Percentiles rank a stretch among this genome's conserved stretches.
Evolutionary conservation across 1,284 basidiomycete species (phyloP).

Genomic region (Cryptococcus jaspeensis): DNA sequence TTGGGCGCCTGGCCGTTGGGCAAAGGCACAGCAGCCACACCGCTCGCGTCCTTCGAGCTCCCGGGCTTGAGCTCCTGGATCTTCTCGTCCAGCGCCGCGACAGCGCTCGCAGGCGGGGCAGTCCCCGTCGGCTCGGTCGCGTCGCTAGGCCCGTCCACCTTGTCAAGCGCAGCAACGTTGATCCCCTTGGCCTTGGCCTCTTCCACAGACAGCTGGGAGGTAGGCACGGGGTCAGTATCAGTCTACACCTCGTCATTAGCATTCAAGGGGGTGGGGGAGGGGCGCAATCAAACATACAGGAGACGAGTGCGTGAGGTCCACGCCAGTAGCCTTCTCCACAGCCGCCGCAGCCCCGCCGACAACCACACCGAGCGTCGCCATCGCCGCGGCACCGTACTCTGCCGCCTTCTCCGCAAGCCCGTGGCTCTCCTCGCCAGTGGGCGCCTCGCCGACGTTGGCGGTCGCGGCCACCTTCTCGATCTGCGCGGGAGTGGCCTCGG

Average conservation of each 20-base stretch:
- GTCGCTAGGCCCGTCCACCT: constrained; percentile 32
- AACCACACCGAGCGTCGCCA: constrained; percentile 32
- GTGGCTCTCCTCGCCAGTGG: constrained; percentile 16
- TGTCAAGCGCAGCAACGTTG: constrained; percentile 32
- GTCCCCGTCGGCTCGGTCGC: constrained; percentile 27
- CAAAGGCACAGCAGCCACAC: constrained; percentile 18
- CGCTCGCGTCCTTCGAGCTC: constrained; percentile 4
- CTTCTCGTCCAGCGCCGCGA: constrained; percentile 39
- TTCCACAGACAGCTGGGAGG: constrained; percentile 35
- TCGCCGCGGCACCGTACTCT: constrained; percentile 29
- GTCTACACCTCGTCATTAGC: neutral
- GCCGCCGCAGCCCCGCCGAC: constrained; percentile 28
- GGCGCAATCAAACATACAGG: constrained; percentile 32
- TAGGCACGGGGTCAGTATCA: constrained; percentile 8
- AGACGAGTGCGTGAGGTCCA: constrained; percentile 38
- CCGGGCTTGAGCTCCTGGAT: constrained; percentile 34
- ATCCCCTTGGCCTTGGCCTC: constrained; percentile 47
- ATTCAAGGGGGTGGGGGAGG: neutral
- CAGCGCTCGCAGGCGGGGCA: constrained; percentile 33
- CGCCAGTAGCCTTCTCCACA: constrained; percentile 40
- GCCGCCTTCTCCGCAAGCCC: constrained; percentile 25
- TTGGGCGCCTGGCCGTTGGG: constrained; percentile 23
- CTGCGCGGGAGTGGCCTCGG: constrained; percentile 6
- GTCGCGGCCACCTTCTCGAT: constrained; percentile 34
- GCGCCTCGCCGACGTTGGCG: constrained; percentile 33